Percentiles rank a stretch among this genome's conserved stretches.
These are phyloP conservation scores for Gardenia jasminoides DNA, from an alignment of 257 asterid species.

Conservation along the genomic window DNA sequence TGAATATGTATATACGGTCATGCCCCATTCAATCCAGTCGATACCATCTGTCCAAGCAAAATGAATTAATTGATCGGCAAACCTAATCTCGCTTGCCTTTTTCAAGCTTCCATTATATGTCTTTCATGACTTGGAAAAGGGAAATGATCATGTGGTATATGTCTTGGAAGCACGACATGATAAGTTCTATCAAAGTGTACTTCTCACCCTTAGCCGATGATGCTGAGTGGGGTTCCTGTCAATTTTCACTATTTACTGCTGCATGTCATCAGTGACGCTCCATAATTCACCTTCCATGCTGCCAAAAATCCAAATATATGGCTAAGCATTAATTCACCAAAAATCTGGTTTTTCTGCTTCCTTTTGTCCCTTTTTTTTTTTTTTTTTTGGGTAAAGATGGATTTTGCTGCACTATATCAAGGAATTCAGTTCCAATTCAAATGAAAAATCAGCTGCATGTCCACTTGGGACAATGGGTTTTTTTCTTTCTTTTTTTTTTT, in stretches of 20 bases:
- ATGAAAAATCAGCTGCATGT: no score
- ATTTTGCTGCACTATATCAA: neutral
- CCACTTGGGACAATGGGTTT: no score
- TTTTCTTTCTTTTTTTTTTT: no score
- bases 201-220: neutral
- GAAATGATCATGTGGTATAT: neutral
- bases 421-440: neutral
- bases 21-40: neutral
- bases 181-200: slow-evolving; percentile 13
- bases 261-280: neutral
- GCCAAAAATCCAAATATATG: neutral
- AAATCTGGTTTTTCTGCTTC: neutral
- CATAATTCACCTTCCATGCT: neutral
- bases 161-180: neutral
- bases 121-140: neutral
- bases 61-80: neutral
- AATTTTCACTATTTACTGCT: slow-evolving; percentile 8
- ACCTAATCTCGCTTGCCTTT: neutral
- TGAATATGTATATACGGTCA: slow-evolving; percentile 1
- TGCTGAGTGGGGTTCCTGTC: neutral
- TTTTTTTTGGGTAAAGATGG: neutral
- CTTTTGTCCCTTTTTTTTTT: no score
- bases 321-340: neutral
- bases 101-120: neutral
- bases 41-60: slow-evolving; percentile 3